Evolutionary conservation across 1,284 basidiomycete genomes (phyloP).

Genomic region (Microbotryum scabiosae): DNA sequence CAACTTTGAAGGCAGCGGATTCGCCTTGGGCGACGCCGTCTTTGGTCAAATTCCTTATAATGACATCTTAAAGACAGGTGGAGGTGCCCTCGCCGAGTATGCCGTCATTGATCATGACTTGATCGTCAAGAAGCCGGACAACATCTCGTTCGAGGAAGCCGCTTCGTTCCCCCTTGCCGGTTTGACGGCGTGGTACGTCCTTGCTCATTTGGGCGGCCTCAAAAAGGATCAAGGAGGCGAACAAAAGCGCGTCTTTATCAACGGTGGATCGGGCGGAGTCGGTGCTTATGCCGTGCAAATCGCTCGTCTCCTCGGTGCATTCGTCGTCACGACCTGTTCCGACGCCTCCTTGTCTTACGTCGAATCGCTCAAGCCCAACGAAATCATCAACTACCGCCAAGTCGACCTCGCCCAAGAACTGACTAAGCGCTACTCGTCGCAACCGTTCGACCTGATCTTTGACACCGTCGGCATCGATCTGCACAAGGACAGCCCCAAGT

Average conservation of each 20-base stretch:
- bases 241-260: constrained; percentile 48
- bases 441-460: constrained; percentile 32
- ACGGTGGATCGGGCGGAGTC: constrained; percentile 58
- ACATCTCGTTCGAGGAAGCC: constrained; percentile 50
- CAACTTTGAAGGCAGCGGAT: constrained; percentile 45
- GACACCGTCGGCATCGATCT: constrained; percentile 31
- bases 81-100: constrained; percentile 25
- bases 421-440: constrained; percentile 35
- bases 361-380: constrained; percentile 44
- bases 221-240: constrained; percentile 8
- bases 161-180: constrained; percentile 52
- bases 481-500: constrained; percentile 30
- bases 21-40: constrained; percentile 53
- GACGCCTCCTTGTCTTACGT: constrained; percentile 48
- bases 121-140: constrained; percentile 43
- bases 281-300: constrained; percentile 56
- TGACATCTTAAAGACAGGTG: constrained; percentile 9
- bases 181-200: constrained; percentile 51
- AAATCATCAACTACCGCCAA: constrained; percentile 54
- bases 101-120: constrained; percentile 4
- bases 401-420: constrained; percentile 47
- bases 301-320: constrained; percentile 53
- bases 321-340: constrained; percentile 53
- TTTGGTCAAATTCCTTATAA: constrained; percentile 44
- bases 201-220: constrained; percentile 47